A percentile compares a stretch with the other conserved stretches of the same genome.
Conservation (phyloP, 2,329 filamentous ascomycete genomes). For the Fusarium napiforme region DNA sequence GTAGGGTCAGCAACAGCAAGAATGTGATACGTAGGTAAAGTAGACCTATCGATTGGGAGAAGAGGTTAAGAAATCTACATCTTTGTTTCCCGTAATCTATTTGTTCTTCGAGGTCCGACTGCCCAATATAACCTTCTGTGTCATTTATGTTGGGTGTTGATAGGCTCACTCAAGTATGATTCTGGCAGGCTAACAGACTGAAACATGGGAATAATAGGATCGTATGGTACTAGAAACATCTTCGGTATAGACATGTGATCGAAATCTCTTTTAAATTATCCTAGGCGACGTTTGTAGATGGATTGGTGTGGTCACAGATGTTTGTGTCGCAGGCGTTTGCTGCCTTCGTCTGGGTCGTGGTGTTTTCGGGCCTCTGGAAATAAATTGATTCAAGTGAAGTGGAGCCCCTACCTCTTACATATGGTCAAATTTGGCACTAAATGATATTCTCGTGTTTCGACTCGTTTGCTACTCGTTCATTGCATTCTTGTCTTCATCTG, state of each 20-base stretch:
- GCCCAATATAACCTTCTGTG: background rate
- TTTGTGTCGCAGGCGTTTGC: background rate
- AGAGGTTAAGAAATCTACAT: background rate
- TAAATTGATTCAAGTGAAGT: background rate
- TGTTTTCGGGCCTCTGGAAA: background rate
- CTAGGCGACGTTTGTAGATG: background rate
- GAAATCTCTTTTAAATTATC: background rate
- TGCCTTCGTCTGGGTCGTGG: background rate
- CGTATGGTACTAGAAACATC: background rate
- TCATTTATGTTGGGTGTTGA: background rate
- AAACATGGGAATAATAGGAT: background rate
- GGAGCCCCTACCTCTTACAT: too few relatives aligned
- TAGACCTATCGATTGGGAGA: background rate
- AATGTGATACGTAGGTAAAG: background rate
- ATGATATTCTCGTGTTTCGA: background rate
- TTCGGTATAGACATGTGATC: background rate
- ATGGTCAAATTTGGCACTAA: background rate
- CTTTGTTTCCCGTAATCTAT: background rate
- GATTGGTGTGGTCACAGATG: background rate
- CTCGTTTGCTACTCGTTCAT: background rate
- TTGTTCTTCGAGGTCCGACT: too few relatives aligned
- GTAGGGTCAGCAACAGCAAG: background rate
- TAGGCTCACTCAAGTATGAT: background rate
- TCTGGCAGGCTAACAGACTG: background rate
- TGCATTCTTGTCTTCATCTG: background rate